Base-by-base conservation (phyloP, 83 land plant genomes). In the Isoetes engelmannii region DNA sequence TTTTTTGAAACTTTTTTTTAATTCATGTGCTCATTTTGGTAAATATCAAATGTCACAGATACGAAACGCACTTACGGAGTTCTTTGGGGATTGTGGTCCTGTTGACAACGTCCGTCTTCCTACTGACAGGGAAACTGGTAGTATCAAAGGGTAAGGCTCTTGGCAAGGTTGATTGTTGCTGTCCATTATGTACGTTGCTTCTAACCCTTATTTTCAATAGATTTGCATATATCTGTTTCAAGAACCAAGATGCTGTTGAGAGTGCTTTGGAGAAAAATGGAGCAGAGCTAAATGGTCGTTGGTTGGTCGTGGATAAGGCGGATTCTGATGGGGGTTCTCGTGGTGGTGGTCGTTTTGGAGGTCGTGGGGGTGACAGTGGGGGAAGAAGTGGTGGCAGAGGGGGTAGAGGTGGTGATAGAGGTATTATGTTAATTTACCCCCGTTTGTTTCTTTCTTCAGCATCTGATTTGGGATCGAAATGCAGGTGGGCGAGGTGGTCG, bases 101-200 rank as follows among this genome's bases (percentile, higher is more conserved):
- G 69, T 67, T 18, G 17, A 21, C 7, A 67, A 67, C 46, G 59
- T 67, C 5, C 69, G 69, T 9, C 47, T 67, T 48, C 69, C 69
- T 37, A 67, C 56, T 6, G 69, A 67, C 44, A 47, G 41, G 18
- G 69, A 67, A 28, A 47, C 69, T 15, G 69, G 69, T 18, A 58
- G 46, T 47, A 47, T 67, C 13, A 67, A 28, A 45, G 69, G 69
- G 69, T 67, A 47, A 1, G 69, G 47, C 4, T 54, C 41, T 18
- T 51, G 19, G 20, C 61, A 54, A 9, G 61, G 60, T 4, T 37
- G 47, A 47, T 4, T 5, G 17, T 20, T 8, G 18, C 7, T 9
- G 12, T 20, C 1, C 37, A 28, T 28, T 67, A 3, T 51, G 15
- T 51, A 51, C 54, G n/a, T 51, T 12, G 54, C 15, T 51, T 12